Conservation (phyloP, 1,139 yeast genomes). For the Sugiyamaella japonica region DNA sequence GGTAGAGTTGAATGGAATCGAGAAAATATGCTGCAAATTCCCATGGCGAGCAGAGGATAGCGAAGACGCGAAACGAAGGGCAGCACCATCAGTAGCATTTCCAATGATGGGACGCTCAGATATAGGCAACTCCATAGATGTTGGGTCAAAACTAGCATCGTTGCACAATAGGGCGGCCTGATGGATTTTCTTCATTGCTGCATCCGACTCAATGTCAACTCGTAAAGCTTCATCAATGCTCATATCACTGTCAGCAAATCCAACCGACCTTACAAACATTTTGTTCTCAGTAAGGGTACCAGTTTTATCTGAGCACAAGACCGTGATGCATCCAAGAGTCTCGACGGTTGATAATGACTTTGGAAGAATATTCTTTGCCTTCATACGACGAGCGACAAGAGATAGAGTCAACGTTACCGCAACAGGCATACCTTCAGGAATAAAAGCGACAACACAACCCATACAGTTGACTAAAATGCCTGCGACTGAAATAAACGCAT, state of each 20-base stretch:
- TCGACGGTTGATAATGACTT: constrained; percentile 72
- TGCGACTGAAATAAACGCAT: constrained; percentile 48
- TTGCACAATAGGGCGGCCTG: constrained; percentile 43
- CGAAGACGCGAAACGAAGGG: constrained; percentile 44
- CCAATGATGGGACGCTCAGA: constrained; percentile 43
- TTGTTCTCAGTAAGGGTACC: constrained; percentile 56
- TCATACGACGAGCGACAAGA: constrained; percentile 53
- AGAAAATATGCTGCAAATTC: constrained; percentile 12
- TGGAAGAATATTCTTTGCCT: constrained; percentile 47
- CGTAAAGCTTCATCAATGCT: constrained; percentile 28
- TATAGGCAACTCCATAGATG: constrained; percentile 26
- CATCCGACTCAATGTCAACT: constrained; percentile 18
- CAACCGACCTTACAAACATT: constrained; percentile 51
- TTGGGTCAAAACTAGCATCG: constrained; percentile 42
- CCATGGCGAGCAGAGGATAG: constrained; percentile 15
- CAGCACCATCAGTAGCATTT: constrained; percentile 54
- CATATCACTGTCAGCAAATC: constrained; percentile 27
- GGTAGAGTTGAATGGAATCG: constrained; percentile 46
- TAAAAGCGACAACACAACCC: constrained; percentile 52
- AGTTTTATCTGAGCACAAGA: constrained; percentile 55
- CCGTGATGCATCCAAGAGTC: constrained; percentile 54
- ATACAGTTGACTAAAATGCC: constrained; percentile 42
- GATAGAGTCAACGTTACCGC: constrained; percentile 55
- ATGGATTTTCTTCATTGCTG: constrained; percentile 21
- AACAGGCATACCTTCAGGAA: constrained; percentile 57